Percentiles rank a stretch among this genome's conserved stretches.
phyloP scores from a whole-genome alignment of 2,329 filamentous ascomycete genomes.

The Fusarium proliferatum region DNA sequence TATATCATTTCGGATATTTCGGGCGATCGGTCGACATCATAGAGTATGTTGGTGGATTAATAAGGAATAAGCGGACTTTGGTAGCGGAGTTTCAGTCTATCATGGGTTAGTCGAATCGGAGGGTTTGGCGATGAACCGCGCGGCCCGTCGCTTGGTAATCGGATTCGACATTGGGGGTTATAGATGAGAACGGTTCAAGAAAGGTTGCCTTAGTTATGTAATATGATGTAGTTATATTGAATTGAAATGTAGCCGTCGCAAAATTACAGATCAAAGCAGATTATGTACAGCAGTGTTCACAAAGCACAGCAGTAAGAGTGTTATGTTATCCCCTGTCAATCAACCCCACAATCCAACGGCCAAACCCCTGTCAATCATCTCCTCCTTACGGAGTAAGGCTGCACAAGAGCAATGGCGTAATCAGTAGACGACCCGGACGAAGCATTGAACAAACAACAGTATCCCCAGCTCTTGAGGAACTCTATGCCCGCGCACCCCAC shows the following conservation, averaged over 20 bases:
- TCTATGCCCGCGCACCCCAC: neutral
- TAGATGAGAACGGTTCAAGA: rapidly evolving
- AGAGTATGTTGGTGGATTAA: conserved; percentile 14
- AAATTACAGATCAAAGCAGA: neutral
- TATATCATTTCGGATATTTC: conserved; percentile 16
- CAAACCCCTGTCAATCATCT: neutral
- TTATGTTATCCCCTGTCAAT: neutral
- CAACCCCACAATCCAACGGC: neutral
- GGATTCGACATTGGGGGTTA: neutral
- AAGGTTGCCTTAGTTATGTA: rapidly evolving
- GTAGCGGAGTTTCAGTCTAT: conserved; percentile 19
- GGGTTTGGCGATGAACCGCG: conserved; percentile 3
- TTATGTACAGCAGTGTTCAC: neutral
- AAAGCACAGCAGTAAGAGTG: neutral
- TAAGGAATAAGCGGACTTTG: conserved; percentile 16
- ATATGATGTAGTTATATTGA: neutral
- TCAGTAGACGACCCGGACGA: neutral
- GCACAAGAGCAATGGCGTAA: neutral
- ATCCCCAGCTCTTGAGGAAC: too few species aligned
- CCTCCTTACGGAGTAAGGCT: neutral
- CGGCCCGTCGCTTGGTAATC: conserved; percentile 8
- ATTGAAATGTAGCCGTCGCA: neutral
- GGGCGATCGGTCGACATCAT: conserved; percentile 32
- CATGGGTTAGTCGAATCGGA: conserved; percentile 5
- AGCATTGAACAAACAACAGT: neutral